Evolutionary conservation across 1,139 yeast species (phyloP), one percentile per base, ranked within the genome.

Genomic region (Diutina pseudorugosa): DNA sequence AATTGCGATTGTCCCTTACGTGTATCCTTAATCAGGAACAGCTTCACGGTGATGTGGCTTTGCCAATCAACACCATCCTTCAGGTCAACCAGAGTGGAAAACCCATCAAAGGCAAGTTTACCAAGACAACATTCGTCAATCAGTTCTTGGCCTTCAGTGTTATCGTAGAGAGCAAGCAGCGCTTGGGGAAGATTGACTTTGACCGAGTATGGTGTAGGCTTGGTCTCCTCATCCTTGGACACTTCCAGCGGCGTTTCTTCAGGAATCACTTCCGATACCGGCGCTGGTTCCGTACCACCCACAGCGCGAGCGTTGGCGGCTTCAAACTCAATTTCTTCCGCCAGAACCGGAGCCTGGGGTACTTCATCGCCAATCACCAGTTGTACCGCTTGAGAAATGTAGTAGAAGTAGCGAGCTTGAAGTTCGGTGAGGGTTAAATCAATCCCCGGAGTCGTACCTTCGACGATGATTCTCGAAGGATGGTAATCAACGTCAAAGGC

Each of bases 21-120:
- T 3, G 82, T 79, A 66, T 93, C 98, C 54, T 78, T 79, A 1
- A 91, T 88, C 1, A 84, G 80, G 61, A 94, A 85, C 0, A 96
- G 82, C 44, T 80, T 78, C 30, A 90, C 74, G 51, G 79, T 80
- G 16, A 90, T 62, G 53, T 82, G 83, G 0, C 91, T 77, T 5
- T 71, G 75, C 55, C 80, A 76, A 47, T 81, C 78, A 1, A 83
- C 76, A 58, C 80, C 79, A 41, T 80, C 74, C 45, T 70, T 73
- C 68, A 85, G 70, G 2, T 67, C 61, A 53, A 85, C 72, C 18
- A 70, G 65, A 2, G 83, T 59, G 0, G 78, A 79, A 48, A 84
- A 70, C 16, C 79, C 79, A 56, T 83, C 81, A 54, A 91, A 69
- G 0, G 88, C 73, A 57, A 93, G 79, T 20, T 72, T 73, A 0